A percentile compares a stretch with the other conserved stretches of the same genome.
These are phyloP conservation scores for Podaxis sp. DNA, from an alignment of 768 basidiomycete species.

Conservation along the genomic window DNA sequence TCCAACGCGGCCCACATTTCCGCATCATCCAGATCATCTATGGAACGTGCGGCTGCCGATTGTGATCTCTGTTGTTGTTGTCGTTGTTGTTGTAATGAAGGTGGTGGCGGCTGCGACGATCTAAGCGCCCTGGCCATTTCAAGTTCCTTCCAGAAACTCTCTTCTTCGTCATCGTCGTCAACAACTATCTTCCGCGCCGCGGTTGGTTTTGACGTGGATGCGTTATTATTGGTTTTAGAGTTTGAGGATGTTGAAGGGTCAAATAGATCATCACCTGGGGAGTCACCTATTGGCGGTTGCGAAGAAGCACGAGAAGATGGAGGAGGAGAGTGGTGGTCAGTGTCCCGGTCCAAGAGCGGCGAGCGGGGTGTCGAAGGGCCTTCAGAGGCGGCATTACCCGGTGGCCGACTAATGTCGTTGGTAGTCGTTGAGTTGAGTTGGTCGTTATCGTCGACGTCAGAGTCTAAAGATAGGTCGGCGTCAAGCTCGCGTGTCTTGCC, in stretches of 20 bases:
- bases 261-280: slow-evolving; percentile 19
- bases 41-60: slow-evolving; percentile 18
- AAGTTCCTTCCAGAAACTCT: slow-evolving; percentile 71
- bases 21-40: slow-evolving; percentile 30
- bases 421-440: slow-evolving; percentile 14
- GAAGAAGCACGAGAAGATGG: slow-evolving; percentile 23
- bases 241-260: slow-evolving; percentile 12
- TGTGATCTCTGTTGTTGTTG: neutral
- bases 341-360: neutral
- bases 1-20: slow-evolving; percentile 21
- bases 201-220: slow-evolving; percentile 2
- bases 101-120: slow-evolving; percentile 12
- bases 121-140: slow-evolving; percentile 40
- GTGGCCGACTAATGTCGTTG: slow-evolving; percentile 6
- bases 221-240: slow-evolving; percentile 4
- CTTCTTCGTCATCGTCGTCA: slow-evolving; percentile 43
- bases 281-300: slow-evolving; percentile 22
- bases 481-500: slow-evolving; percentile 25
- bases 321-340: slow-evolving; percentile 5
- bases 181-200: slow-evolving; percentile 7
- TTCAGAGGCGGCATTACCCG: neutral
- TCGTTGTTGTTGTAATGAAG: slow-evolving; percentile 8
- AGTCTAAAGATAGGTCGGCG: slow-evolving; percentile 16
- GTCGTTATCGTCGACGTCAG: slow-evolving; percentile 19
- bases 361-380: neutral